Evolutionary conservation across 1,139 yeast species (phyloP), one percentile per base, ranked within the genome.

Genomic region (Zygotorulaspora mrakii): DNA sequence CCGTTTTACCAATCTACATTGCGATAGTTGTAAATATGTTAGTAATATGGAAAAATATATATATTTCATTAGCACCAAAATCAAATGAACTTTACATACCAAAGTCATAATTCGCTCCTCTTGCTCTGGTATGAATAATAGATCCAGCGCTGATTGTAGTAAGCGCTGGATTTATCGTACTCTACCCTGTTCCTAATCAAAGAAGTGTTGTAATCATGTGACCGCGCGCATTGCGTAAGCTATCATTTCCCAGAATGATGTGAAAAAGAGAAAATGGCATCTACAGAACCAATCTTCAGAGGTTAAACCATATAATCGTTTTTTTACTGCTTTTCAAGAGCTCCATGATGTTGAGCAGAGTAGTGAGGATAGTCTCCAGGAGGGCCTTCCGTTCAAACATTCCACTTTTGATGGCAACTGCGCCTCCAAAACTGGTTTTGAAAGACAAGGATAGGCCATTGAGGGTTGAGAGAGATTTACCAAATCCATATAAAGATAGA

Each of bases 401-500:
- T 9, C 35, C 24, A 20, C 42, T 47, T 27, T 22, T 31, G 18
- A 28, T 43, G 28, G 37, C 49, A 4, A 24, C 46, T 14, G 40
- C 40, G 30, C 47, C 40, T 11, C 43, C 50, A 17, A 41, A 39
- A 11, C 13, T 50, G 18, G 48, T 46, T 10, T 42, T 53, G 39
- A 54, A 48, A 45, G 50, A 51, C 34, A 45, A 45, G 27, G 54
- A 55, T 26, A 65, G 59, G 40, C 78, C 76, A 23, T 73, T 82
- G 64, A 74, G 80, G 1, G 69, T 82, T 5, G 80, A 82, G 42
- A 65, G 79, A 43, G 86, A 79, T 33, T 65, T 83, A 23, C 91
- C 94, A 2, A 94, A 88, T 56, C 95, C 94, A 2, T 69, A 79
- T 45, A 73, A 70, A 20, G 77, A 73, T 41, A 67, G 70, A 47